Percentiles rank a stretch among this genome's conserved stretches.
These are phyloP conservation scores for Daldinia vernicosa DNA, from an alignment of 495 filamentous ascomycete species.

Conservation along the genomic window DNA sequence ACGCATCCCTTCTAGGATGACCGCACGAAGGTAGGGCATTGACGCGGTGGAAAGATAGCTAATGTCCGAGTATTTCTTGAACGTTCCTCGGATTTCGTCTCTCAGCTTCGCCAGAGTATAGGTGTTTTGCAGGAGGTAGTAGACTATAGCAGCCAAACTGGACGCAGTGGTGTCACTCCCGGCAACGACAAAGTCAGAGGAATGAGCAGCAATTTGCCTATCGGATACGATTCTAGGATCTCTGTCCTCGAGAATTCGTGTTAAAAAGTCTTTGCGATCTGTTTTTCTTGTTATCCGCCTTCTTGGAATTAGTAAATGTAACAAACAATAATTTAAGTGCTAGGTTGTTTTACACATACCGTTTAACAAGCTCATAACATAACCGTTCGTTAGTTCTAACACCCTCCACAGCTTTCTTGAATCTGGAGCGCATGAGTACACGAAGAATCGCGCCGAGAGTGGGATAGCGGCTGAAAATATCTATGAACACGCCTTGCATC, in stretches of 20 bases:
- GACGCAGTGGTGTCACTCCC: conserved; percentile 61
- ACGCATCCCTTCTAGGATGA: conserved; percentile 56
- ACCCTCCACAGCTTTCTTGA: conserved; percentile 8
- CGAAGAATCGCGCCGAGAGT: not conserved
- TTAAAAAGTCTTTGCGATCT: conserved; percentile 39
- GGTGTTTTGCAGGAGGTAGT: conserved; percentile 49
- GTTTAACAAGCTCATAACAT: conserved; percentile 27
- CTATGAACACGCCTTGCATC: conserved; percentile 41
- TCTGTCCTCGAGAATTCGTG: conserved; percentile 28
- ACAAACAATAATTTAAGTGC: too few relatives aligned
- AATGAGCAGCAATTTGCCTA: conserved; percentile 38
- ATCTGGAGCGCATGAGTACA: conserved; percentile 14
- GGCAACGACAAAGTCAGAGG: conserved; percentile 48
- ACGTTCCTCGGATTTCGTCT: conserved; percentile 54
- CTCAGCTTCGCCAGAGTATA: conserved; percentile 44
- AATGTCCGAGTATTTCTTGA: conserved; percentile 48
- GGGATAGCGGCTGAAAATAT: conserved; percentile 18
- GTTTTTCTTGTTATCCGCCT: conserved; percentile 25
- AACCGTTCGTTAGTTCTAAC: conserved; percentile 31
- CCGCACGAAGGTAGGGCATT: conserved; percentile 51
- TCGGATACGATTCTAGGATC: conserved; percentile 33
- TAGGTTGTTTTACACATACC: conserved; percentile 20
- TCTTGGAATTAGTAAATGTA: not conserved
- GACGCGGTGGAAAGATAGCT: conserved; percentile 31
- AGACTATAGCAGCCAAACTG: conserved; percentile 49